Base-by-base conservation (phyloP, 352 stramenopile genomes). In the Globisporangium ultimum region DNA sequence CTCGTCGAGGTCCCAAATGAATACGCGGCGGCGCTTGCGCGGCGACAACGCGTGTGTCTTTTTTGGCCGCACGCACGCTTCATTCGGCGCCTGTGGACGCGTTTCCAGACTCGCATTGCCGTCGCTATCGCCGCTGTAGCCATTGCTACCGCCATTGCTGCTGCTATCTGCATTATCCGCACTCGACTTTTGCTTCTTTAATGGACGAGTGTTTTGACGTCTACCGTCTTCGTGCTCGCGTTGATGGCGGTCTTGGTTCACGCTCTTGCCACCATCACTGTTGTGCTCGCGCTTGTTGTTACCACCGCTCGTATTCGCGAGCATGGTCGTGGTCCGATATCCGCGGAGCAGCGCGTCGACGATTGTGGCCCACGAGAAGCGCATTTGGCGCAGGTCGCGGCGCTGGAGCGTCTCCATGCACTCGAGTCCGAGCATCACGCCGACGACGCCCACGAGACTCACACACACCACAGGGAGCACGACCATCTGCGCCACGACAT, bases 1-100 rank as follows among this genome's bases (percentile, higher is more conserved):
- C 71, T 93, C 82, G 56, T 93, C 84, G 24, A 93, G 58, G 47
- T 93, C 84, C 84, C 84, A 93, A 51, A 93, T 93, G 56, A 86
- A 76, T 48, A 93, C 83, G 21, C 78, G 78, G 4, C 69, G 67
- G 28, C 28, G 28, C 14, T 45, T 46, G 49, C 56, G 55, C 18
- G 21, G 28, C 9, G 48, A 36, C 28, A 36, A 10, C 28, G 28
- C 45, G 8, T 22, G 9, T 17, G 38, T n/a, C 2, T 36, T 48
- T 24, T 42, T 49, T 12, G 10, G 21, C 13, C 47, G 51, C 12
- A 6, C 20, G 46, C 40, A 40, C 20, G 22, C 38, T 43, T 58
- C 51, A 49, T 48, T 36, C 28, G 28, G 46, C 11, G 51, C 18
- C 18, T 48, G 20, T 21, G 46, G 46, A 15, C 18, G 18, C 18